Evolutionary conservation across 805 yeast genomes (phyloP), one percentile per base, ranked within the genome.

Genomic region (Hanseniaspora lindneri): DNA sequence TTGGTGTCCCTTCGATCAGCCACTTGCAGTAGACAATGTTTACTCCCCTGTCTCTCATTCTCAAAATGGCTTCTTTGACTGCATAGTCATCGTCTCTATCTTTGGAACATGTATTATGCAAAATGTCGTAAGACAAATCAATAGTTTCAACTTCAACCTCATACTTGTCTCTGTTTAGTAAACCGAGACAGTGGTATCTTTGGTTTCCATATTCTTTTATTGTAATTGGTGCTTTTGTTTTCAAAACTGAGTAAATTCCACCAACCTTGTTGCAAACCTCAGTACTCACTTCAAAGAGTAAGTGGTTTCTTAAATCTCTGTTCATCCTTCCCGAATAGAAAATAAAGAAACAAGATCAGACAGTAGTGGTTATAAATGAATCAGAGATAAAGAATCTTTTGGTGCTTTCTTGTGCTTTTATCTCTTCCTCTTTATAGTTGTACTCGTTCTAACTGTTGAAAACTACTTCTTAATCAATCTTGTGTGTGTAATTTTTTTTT

Each of bases 191-290:
- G 21, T 85, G 78, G 67, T 89, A 89, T 49, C 95, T 73, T 57
- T 82, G 85, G 54, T 83, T 76, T 2, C 51, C 51, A 66, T 87
- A 92, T 65, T 89, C 96, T 35, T 94, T 87, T 44, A 83, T 89
- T 8, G 98, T 89, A 52, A 88, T 87, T 8, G 96, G 96, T 7
- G 96, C 96, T 66, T 89, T 89, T 10, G 96, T 85, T 64, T 92
- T 92, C 60, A 89, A 74, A 46, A 89, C 98, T 6, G 97, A 88
- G 69, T 89, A 89, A 63, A 89, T 89, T 32, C 98, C 98, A 44
- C 98, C 98, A 20, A 89, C 97, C 58, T 94, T 74, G 70, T 92
- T 88, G 58, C 97, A 97, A 44, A 89, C 96, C 64, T 89, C 98
- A 1, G 98, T 89, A 53, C 97, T 95, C 39, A 85, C 82, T 69